phyloP scores from a whole-genome alignment of 345 rosid genomes.

The Passiflora organensis region DNA sequence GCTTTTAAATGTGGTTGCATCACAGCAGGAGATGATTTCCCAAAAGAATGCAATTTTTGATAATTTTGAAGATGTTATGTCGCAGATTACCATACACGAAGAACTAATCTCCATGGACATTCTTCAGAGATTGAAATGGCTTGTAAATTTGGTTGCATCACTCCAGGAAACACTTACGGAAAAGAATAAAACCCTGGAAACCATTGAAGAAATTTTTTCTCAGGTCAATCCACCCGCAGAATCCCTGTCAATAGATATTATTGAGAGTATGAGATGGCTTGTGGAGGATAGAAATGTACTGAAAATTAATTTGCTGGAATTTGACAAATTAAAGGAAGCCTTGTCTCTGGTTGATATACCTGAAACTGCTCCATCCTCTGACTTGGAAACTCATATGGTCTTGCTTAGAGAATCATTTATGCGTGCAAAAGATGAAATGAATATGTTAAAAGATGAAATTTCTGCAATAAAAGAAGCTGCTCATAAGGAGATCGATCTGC shows the following conservation, averaged over 20 bases:
- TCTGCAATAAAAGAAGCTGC: conserved; percentile 39
- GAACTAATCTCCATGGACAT: conserved; percentile 18
- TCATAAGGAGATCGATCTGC: conserved; percentile 39
- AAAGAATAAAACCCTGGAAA: conserved; percentile 8
- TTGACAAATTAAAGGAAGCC: conserved; percentile 51
- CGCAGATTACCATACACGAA: conserved; percentile 6
- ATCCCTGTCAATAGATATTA: conserved; percentile 8
- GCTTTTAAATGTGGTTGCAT: conserved; percentile 17
- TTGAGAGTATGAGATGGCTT: conserved; percentile 34
- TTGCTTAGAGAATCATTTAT: conserved; percentile 67
- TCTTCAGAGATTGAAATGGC: conserved; percentile 17
- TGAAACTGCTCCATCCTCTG: conserved; percentile 42
- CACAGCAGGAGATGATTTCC: conserved; percentile 12
- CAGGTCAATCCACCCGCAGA: conserved; percentile 14
- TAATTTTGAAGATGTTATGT: conserved; percentile 20
- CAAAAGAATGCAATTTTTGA: conserved; percentile 12
- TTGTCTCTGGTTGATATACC: conserved; percentile 54
- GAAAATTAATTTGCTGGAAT: conserved; percentile 39
- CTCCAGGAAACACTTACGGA: conserved; percentile 19
- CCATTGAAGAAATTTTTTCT: conserved; percentile 19
- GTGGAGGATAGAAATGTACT: conserved; percentile 58
- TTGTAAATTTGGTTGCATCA: conserved; percentile 14
- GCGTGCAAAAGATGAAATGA: conserved; percentile 46
- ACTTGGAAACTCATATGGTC: conserved; percentile 50
- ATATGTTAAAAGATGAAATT: conserved; percentile 44